A percentile compares a stretch with the other conserved stretches of the same genome.
Evolutionary conservation across 1,284 basidiomycete genomes (phyloP).

Genomic region (Wallemia ichthyophaga): DNA sequence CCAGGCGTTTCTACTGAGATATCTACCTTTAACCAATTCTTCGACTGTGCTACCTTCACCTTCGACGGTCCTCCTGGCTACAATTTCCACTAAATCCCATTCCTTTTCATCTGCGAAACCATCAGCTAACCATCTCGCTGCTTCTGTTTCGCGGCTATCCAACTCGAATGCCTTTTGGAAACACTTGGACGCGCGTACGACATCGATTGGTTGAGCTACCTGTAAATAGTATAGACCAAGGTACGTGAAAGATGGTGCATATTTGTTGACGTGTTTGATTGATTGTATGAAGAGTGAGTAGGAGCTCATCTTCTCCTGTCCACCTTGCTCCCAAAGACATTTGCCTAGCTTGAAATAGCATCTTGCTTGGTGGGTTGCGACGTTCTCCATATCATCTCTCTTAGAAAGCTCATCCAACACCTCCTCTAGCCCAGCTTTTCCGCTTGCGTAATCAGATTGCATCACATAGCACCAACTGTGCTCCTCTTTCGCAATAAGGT

Average conservation of each 20-base stretch:
- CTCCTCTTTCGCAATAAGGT: slow-evolving; percentile 23
- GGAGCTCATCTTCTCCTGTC: slow-evolving; percentile 1
- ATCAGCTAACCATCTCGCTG: slow-evolving; percentile 52
- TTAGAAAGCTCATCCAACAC: slow-evolving; percentile 6
- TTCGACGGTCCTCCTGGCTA: slow-evolving; percentile 68
- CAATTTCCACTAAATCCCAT: slow-evolving; percentile 84
- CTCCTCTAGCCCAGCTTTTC: slow-evolving; percentile 23
- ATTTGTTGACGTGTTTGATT: slow-evolving; percentile 42
- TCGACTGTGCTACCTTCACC: slow-evolving; percentile 45
- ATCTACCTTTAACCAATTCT: slow-evolving; percentile 18
- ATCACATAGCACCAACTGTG: slow-evolving; percentile 54
- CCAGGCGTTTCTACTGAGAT: slow-evolving; percentile 60
- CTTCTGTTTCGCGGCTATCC: slow-evolving; percentile 58
- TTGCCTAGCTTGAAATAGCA: slow-evolving; percentile 2
- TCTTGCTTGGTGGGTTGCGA: slow-evolving; percentile 2
- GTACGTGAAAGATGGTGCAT: slow-evolving; percentile 74
- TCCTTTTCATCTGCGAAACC: slow-evolving; percentile 77
- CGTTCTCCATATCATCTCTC: slow-evolving; percentile 9
- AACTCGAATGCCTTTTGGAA: slow-evolving; percentile 98
- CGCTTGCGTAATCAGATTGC: slow-evolving; percentile 51
- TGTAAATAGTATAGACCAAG: slow-evolving; percentile 72
- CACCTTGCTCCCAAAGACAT: slow-evolving; percentile 1
- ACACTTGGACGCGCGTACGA: slow-evolving; percentile 63
- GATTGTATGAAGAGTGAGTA: slow-evolving; percentile 38
- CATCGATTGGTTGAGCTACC: slow-evolving; percentile 37